A percentile compares a stretch with the other conserved stretches of the same genome.
Conservation (phyloP, 345 rosid genomes). For the Syzygium grande region DNA sequence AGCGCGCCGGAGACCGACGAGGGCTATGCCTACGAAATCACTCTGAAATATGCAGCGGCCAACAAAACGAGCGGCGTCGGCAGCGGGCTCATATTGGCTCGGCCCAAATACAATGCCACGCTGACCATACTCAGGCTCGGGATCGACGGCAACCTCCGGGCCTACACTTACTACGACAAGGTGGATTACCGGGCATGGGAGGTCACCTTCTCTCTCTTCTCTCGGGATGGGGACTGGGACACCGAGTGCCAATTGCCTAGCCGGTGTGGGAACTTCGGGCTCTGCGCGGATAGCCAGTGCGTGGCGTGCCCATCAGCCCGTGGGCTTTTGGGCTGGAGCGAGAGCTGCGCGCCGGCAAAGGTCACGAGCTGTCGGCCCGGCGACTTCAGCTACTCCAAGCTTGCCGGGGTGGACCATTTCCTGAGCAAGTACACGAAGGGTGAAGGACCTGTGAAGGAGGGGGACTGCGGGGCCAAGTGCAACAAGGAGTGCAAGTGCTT, state of each 20-base stretch:
- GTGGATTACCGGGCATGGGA: constrained; percentile 33
- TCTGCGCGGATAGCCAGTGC: constrained; percentile 42
- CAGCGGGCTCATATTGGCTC: not conserved
- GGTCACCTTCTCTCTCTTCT: constrained; percentile 32
- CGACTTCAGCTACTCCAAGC: constrained; percentile 24
- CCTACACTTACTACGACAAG: constrained; percentile 29
- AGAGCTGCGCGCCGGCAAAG: constrained; percentile 18
- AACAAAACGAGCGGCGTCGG: not conserved
- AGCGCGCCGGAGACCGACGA: constrained; percentile 7
- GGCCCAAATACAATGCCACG: constrained; percentile 39
- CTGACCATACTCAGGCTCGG: constrained; percentile 33
- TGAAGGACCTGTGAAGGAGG: constrained; percentile 17
- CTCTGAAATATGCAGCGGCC: not conserved
- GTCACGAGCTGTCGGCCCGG: constrained; percentile 16
- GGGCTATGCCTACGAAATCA: constrained; percentile 10
- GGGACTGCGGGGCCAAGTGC: constrained; percentile 42
- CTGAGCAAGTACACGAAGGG: constrained; percentile 31
- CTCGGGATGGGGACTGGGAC: constrained; percentile 8
- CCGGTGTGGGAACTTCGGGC: constrained; percentile 44
- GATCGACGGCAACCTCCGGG: constrained; percentile 41
- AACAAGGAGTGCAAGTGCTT: constrained; percentile 23
- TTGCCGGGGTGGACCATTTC: constrained; percentile 48
- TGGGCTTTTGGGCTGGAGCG: constrained; percentile 40
- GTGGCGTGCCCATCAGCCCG: constrained; percentile 41
- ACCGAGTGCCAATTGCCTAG: constrained; percentile 37